Evolutionary conservation across 176 grass and related monocot species (phyloP), one percentile per base, ranked within the genome.

Genomic region (Oryza glumipatula): DNA sequence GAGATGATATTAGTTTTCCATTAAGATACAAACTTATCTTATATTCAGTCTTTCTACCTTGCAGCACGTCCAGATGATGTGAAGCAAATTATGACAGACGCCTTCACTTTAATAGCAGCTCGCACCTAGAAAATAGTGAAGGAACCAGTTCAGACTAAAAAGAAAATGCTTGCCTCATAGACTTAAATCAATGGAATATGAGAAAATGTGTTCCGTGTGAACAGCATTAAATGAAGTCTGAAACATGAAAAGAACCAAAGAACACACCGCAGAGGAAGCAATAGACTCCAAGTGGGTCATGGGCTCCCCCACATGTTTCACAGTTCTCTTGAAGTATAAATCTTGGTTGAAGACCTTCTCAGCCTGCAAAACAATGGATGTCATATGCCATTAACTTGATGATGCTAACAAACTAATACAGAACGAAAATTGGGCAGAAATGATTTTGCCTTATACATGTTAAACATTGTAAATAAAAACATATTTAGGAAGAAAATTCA

Each of bases 281-380:
- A 99, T 99, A 68, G 97, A 94, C 65, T 99, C 97, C 94, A 96
- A 87, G 85, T 99, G 97, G 65, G 92, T 89, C 97, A 99, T 99
- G 47, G 97, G 97, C 79, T 99, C 97, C 63, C 92, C 97, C 17
- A 99, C 94, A 82, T 89, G 89, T 79, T 96, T 99, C 70, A 99
- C 97, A n/a, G 94, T 89, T 70, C 85, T 90, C 80, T 99, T 99
- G 76, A 94, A 99, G 83, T 96, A 99, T 45, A 94, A 83, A 88
- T 96, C 97, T 82, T 99, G 97, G 84, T 99, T 99, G 82, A 96
- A 99, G 52, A 99, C 97, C 82, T 99, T 99, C 88, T 99, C 97
- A 61, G 94, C 92, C 97, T 99, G 76, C 83, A 65, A 90, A 89
- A 56, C 28, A 63, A 61, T 73, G 5, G 69, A 47, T 12, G 2